Base-by-base conservation (phyloP, 164 flowering plant genomes). In the Tinospora cordifolia region DNA sequence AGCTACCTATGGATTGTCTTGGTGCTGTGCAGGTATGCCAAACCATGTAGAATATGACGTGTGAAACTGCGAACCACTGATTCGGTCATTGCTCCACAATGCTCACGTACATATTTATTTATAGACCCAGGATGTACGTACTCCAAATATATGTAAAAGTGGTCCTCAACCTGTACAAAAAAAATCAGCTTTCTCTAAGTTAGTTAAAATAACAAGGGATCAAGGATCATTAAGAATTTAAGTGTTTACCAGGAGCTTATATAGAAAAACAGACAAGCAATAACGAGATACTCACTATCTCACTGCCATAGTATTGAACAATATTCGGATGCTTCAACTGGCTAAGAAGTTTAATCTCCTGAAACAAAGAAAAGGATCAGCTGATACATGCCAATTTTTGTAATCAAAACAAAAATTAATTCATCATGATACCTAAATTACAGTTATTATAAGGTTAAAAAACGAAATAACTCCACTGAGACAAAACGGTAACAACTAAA, bases 231-330 rank as follows among this genome's bases (percentile, higher is more conserved):
- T n/a, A n/a, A n/a, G n/a, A n/a, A n/a, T 47, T 14, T 57, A n/a
- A 25, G 46, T 39, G 40, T 38, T 64, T 70, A 36, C 68, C 47
- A 10, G 9, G 14, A 68, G 51, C n/a, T 15, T 41, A 9, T 17
- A 65, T 2, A 39, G 13, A 65, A 9, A n/a, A 58, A 10, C 12
- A 40, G 27, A n/a, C 22, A 49, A 5, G 57, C 58, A 79, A 65
- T 24, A 65, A 15, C 34, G 30, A 17, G 21, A 57, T n/a, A 69
- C 71, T 58, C 63, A 94, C 99, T 72, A 85, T 83, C 84, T 92
- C 94, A 83, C 99, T 90, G 67, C 99, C 99, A 87, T 85, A 92
- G 77, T 94, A 94, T 83, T 88, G 98, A 75, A 94, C 98, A 66
- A 94, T 94, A 72, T 94, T 94, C 75, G 87, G 96, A 80, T 94